phyloP scores from a whole-genome alignment of 129 eudicot species.

The Tagetes erecta region DNA sequence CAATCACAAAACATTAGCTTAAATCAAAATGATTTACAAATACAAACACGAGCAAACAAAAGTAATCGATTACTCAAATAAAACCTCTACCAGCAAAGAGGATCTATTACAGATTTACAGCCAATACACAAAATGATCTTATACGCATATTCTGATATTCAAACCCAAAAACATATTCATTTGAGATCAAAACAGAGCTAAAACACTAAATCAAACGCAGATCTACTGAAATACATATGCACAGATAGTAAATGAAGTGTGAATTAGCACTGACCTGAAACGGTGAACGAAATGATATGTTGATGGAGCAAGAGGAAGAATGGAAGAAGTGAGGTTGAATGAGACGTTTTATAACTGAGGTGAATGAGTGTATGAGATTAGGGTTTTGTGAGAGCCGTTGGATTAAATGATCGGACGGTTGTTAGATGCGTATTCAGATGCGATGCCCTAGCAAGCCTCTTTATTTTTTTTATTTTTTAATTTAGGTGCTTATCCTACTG shows the following conservation, averaged over 20 bases:
- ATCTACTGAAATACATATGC: neutral
- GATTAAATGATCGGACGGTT: conserved; percentile 24
- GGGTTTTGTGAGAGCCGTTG: conserved; percentile 18
- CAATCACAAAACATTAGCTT: neutral
- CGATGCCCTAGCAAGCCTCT: conserved; percentile 32
- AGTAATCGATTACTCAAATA: neutral
- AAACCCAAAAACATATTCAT: conserved; percentile 1
- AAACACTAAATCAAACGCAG: neutral
- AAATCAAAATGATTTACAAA: neutral
- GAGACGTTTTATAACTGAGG: conserved; percentile 24
- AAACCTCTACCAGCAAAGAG: neutral
- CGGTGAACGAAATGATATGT: neutral
- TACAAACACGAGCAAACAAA: neutral
- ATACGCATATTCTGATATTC: neutral
- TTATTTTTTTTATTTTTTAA: neutral
- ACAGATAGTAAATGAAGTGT: neutral
- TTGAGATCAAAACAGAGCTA: neutral
- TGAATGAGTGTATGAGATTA: neutral
- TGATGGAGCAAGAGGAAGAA: conserved; percentile 27
- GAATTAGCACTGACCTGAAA: conserved; percentile 8
- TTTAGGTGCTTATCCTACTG: neutral
- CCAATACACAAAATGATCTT: neutral
- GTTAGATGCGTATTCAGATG: conserved; percentile 5
- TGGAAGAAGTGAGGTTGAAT: conserved; percentile 23
- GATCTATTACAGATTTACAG: neutral